These are phyloP conservation scores for Neckera pumila DNA, from an alignment of 225 moss, liverwort and hornwort species.

Conservation along the genomic window DNA sequence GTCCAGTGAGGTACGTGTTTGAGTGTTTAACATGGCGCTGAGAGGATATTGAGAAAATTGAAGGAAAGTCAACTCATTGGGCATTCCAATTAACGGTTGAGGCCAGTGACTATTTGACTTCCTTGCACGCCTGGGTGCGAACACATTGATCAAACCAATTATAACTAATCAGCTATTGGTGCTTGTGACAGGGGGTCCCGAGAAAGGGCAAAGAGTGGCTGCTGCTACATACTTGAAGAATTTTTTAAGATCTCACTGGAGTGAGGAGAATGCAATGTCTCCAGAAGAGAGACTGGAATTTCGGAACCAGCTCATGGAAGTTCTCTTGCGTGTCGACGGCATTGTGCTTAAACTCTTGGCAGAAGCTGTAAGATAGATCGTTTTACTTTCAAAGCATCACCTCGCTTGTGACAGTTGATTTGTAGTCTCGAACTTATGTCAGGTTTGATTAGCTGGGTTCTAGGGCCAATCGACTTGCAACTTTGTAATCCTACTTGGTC, in stretches of 20 bases:
- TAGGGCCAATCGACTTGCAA: neutral
- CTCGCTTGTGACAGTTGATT: neutral
- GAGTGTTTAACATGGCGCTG: neutral
- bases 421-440: neutral
- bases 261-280: slow-evolving; percentile 47
- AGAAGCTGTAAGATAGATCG: slow-evolving; percentile 57
- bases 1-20: neutral
- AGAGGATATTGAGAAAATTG: neutral
- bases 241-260: slow-evolving; percentile 75
- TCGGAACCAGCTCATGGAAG: slow-evolving; percentile 75
- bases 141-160: neutral
- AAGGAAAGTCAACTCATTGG: neutral
- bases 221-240: slow-evolving; percentile 87
- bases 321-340: slow-evolving; percentile 71
- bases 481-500: neutral
- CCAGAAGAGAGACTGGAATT: slow-evolving; percentile 67
- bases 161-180: neutral
- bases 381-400: neutral
- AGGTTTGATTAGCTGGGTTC: neutral
- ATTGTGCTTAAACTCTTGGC: slow-evolving; percentile 77
- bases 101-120: neutral
- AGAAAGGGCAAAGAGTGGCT: slow-evolving; percentile 78
- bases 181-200: slow-evolving; percentile 38
- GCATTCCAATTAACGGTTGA: neutral
- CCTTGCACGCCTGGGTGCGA: neutral